phyloP scores from a whole-genome alignment of 2,329 filamentous ascomycete species.

The Lachnellula occidentalis region DNA sequence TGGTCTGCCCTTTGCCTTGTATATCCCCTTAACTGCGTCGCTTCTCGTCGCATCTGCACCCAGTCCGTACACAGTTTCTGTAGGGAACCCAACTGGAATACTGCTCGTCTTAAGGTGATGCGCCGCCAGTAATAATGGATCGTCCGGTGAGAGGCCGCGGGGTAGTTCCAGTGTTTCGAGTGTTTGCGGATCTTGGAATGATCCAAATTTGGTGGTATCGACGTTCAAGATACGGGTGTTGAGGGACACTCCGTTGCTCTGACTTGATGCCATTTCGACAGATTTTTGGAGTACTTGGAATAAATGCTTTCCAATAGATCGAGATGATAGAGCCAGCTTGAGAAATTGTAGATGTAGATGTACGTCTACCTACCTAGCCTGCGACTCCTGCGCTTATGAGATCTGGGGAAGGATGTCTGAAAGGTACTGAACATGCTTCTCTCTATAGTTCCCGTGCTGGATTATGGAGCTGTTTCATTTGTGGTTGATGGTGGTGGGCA shows the following conservation, averaged over 20 bases:
- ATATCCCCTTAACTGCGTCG: conserved; percentile 83
- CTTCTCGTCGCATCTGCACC: conserved; percentile 93
- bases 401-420: conserved; percentile 13
- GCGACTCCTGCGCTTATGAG: conserved; percentile 27
- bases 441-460: neutral
- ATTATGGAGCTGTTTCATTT: conserved; percentile 7
- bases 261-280: conserved; percentile 20
- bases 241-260: conserved; percentile 11
- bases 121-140: conserved; percentile 25
- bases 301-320: conserved; percentile 9
- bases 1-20: conserved; percentile 81
- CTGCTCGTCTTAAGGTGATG: conserved; percentile 19
- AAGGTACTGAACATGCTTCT: conserved; percentile 23
- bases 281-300: conserved; percentile 1
- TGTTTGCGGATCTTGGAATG: conserved; percentile 20
- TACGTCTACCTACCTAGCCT: conserved; percentile 21
- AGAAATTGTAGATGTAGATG: neutral
- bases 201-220: conserved; percentile 15
- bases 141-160: conserved; percentile 4
- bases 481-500: neutral
- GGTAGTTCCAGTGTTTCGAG: conserved; percentile 27
- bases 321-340: conserved; percentile 18
- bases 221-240: conserved; percentile 25
- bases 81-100: conserved; percentile 85
- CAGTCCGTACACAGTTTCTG: conserved; percentile 94